Percentiles rank a stretch among this genome's conserved stretches.
Evolutionary conservation across 164 flowering plant species (phyloP).

Genomic region (Umbilicus rupestris): DNA sequence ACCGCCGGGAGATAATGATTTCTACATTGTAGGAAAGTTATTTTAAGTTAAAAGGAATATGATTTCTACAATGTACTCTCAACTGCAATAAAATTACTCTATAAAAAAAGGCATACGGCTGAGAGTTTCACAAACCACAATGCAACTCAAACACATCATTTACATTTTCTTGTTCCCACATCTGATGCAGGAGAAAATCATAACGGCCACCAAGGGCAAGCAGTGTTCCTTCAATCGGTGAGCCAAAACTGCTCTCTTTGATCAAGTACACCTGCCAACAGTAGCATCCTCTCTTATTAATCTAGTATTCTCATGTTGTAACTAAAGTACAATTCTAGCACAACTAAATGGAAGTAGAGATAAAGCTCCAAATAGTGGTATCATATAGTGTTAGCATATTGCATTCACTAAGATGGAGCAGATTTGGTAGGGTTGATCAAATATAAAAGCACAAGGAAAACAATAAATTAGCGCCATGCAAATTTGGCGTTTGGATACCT

Average conservation of each 20-base stretch:
- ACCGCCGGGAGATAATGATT: conserved; percentile 69
- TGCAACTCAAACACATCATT: conserved; percentile 14
- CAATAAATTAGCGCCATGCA: background rate
- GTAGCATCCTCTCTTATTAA: background rate
- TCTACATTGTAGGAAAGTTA: conserved; percentile 27
- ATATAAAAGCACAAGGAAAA: background rate
- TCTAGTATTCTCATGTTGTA: background rate
- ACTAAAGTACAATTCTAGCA: background rate
- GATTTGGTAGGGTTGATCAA: background rate
- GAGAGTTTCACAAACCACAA: background rate
- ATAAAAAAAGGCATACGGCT: too few relatives aligned
- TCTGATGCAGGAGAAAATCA: conserved; percentile 63
- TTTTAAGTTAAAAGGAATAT: background rate
- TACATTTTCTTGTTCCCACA: conserved; percentile 58
- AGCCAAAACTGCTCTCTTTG: conserved; percentile 46
- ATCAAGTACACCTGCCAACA: conserved; percentile 45
- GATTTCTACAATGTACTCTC: too few relatives aligned
- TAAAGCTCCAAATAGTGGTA: background rate
- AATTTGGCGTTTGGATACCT: conserved; percentile 32
- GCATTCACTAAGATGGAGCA: background rate
- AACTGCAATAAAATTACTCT: too few relatives aligned
- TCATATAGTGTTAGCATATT: background rate
- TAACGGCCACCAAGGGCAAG: conserved; percentile 93
- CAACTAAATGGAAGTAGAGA: background rate
- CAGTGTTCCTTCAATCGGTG: conserved; percentile 47